phyloP scores from a whole-genome alignment of 257 asterid species.

The Voacanga thouarsii region DNA sequence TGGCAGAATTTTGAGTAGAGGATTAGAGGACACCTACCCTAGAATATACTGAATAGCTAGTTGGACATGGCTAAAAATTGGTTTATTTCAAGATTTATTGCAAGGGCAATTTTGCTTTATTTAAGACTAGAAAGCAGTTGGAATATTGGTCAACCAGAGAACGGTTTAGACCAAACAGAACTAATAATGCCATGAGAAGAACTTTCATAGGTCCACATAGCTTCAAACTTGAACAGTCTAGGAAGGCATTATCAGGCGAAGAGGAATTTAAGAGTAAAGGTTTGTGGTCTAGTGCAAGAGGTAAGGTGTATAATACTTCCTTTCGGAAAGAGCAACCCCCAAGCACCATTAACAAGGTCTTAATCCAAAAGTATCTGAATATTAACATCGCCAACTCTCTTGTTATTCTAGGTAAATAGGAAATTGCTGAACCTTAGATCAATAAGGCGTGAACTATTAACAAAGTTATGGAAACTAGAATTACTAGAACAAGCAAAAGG shows the following conservation, averaged over 20 bases:
- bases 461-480: not conserved
- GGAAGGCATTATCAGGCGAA: not conserved
- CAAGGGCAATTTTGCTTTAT: no score
- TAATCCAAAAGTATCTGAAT: not conserved
- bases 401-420: not conserved
- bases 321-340: not conserved
- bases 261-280: not conserved
- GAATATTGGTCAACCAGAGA: no score
- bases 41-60: no score
- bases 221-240: not conserved
- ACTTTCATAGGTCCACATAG: not conserved
- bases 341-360: not conserved
- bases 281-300: not conserved
- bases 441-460: no score
- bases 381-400: not conserved
- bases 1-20: no score
- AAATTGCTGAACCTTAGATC: not conserved
- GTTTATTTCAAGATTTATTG: no score
- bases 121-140: no score
- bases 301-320: not conserved
- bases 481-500: no score
- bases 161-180: no score
- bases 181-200: no score
- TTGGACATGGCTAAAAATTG: no score
- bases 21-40: no score